Conservation (phyloP, 192 early-diverging fungal genomes). For the Umbelopsis isabellina region DNA sequence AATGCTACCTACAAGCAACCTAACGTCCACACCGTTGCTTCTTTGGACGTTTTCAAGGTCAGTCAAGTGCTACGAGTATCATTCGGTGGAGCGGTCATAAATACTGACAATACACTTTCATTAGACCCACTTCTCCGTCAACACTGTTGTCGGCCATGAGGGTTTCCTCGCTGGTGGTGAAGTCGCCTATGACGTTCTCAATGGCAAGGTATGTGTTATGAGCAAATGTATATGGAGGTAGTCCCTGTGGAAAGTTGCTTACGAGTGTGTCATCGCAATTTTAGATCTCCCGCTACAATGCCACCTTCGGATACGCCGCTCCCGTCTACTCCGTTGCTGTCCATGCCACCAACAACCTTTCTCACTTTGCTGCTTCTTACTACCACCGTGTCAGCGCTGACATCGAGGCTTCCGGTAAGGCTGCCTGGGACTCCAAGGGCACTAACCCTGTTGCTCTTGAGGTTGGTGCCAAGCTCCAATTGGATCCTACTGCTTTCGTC, state of each 20-base stretch:
- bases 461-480: slow-evolving; percentile 90
- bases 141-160: slow-evolving; percentile 87
- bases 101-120: not conserved
- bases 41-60: slow-evolving; percentile 92
- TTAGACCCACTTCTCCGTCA: slow-evolving; percentile 83
- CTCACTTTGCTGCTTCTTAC: slow-evolving; percentile 90
- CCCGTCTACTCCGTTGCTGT: slow-evolving; percentile 89
- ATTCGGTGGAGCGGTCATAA: not conserved
- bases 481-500: slow-evolving; percentile 87
- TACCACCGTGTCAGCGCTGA: slow-evolving; percentile 93
- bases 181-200: slow-evolving; percentile 90
- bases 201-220: slow-evolving; percentile 57
- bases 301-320: slow-evolving; percentile 83
- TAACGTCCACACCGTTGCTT: slow-evolving; percentile 85
- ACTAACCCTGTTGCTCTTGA: slow-evolving; percentile 82
- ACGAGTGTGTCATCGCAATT: not conserved
- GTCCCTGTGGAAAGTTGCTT: not conserved
- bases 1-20: slow-evolving; percentile 96
- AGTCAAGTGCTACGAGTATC: not conserved
- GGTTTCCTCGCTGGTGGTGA: slow-evolving; percentile 94
- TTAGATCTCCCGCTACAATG: slow-evolving; percentile 80
- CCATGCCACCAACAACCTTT: slow-evolving; percentile 89
- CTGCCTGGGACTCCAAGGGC: slow-evolving; percentile 83
- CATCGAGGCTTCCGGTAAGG: slow-evolving; percentile 94
- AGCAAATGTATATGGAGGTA: not conserved